A percentile compares a stretch with the other conserved stretches of the same genome.
Conservation (phyloP, 768 basidiomycete species). For the Butyriboletus loyo region DNA sequence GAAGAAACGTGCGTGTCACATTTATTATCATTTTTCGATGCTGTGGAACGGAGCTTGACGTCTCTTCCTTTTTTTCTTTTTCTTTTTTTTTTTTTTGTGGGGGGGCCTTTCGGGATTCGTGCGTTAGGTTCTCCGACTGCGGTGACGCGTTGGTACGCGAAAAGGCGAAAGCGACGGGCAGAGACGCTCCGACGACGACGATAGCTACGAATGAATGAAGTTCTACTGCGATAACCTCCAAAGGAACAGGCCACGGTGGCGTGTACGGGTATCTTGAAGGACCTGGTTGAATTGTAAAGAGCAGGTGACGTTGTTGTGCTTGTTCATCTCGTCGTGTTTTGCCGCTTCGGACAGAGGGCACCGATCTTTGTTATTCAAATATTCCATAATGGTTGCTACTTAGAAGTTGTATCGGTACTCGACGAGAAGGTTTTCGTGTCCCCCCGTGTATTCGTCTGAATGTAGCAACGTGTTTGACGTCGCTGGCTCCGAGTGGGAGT, state of each 20-base stretch:
- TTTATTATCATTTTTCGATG: too few relatives aligned
- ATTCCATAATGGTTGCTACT: too few relatives aligned
- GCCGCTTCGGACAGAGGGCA: too few relatives aligned
- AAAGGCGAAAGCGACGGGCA: background rate
- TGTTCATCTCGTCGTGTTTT: background rate
- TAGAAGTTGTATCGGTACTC: constrained; percentile 3
- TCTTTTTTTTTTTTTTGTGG: too few relatives aligned
- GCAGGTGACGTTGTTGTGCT: background rate
- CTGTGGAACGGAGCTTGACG: background rate
- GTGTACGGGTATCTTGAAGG: background rate
- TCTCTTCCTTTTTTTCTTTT: background rate
- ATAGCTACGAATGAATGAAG: background rate
- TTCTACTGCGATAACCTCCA: too few relatives aligned
- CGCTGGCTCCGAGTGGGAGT: background rate
- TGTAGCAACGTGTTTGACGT: too few relatives aligned
- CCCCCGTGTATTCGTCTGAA: background rate
- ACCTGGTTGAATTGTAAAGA: background rate
- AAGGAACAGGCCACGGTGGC: too few relatives aligned
- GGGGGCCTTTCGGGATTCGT: too few relatives aligned
- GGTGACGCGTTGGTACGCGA: background rate
- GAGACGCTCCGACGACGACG: background rate
- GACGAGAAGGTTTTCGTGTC: background rate
- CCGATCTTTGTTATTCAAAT: background rate
- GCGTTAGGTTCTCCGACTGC: background rate
- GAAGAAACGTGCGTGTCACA: constrained; percentile 1